Percentiles rank a stretch among this genome's conserved stretches.
Conservation (phyloP, 495 filamentous ascomycete genomes). For the Tuber indicum region DNA sequence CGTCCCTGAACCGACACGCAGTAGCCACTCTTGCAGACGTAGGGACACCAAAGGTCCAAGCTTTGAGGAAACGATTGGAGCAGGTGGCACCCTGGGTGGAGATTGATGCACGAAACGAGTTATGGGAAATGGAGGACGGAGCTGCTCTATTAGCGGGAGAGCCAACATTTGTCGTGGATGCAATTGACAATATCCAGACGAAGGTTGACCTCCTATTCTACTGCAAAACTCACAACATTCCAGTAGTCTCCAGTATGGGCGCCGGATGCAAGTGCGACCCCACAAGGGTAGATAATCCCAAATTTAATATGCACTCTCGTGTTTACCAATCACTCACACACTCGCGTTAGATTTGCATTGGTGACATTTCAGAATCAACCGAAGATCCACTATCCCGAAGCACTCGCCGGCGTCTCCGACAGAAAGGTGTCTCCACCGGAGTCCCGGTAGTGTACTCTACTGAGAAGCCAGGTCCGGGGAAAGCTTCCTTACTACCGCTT, state of each 20-base stretch:
- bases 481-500: slow-evolving; percentile 79
- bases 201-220: slow-evolving; percentile 89
- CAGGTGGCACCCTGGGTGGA: slow-evolving; percentile 84
- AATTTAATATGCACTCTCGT: not conserved
- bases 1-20: slow-evolving; percentile 87
- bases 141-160: slow-evolving; percentile 58
- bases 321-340: not conserved
- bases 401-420: slow-evolving; percentile 70
- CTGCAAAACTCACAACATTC: slow-evolving; percentile 66
- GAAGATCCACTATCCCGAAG: slow-evolving; percentile 85
- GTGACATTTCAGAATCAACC: slow-evolving; percentile 80
- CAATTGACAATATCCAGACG: slow-evolving; percentile 96
- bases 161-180: slow-evolving; percentile 87
- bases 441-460: slow-evolving; percentile 90
- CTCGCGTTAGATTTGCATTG: slow-evolving; percentile 57
- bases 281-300: slow-evolving; percentile 46
- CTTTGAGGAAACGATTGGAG: slow-evolving; percentile 66
- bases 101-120: slow-evolving; percentile 80
- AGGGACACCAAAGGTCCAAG: slow-evolving; percentile 87
- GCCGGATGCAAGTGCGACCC: slow-evolving; percentile 97
- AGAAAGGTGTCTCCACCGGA: slow-evolving; percentile 71
- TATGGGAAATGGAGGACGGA: slow-evolving; percentile 64
- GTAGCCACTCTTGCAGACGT: slow-evolving; percentile 91
- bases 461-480: slow-evolving; percentile 84
- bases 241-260: slow-evolving; percentile 91